Evolutionary conservation across 495 filamentous ascomycete genomes (phyloP).

Genomic region (Aspergillus homomorphus): DNA sequence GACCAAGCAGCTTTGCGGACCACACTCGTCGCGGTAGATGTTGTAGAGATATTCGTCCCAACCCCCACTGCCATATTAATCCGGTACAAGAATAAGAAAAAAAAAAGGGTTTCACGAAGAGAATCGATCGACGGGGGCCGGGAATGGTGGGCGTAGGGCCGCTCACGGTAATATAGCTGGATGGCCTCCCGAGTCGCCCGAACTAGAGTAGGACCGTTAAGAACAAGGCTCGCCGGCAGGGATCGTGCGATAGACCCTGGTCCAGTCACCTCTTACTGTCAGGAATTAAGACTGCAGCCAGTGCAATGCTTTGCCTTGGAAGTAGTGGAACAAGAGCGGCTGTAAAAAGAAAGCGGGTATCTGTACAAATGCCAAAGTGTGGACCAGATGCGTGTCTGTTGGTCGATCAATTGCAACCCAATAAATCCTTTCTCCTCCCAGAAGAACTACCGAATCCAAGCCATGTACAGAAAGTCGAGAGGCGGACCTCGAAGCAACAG

Average conservation of each 20-base stretch:
- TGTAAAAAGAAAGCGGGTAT: neutral
- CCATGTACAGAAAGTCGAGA: constrained; percentile 13
- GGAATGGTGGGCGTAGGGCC: neutral
- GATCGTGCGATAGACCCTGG: neutral
- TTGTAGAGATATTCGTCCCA: constrained; percentile 13
- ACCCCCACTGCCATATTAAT: constrained; percentile 30
- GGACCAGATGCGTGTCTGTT: neutral
- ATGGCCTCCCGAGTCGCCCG: neutral
- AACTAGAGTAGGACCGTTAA: neutral
- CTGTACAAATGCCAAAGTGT: neutral
- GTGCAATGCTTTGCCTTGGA: neutral
- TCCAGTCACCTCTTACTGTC: neutral
- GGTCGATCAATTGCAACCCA: constrained; percentile 4
- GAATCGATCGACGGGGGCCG: constrained; percentile 7
- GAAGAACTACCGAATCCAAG: constrained; percentile 13
- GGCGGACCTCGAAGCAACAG: constrained; percentile 9
- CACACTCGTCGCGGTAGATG: constrained; percentile 9
- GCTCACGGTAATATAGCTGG: neutral
- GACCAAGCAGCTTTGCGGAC: constrained; percentile 17
- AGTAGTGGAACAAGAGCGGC: neutral
- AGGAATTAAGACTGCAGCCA: neutral
- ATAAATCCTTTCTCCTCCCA: constrained; percentile 1
- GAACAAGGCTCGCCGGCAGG: neutral
- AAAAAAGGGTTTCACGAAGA: constrained; percentile 1
- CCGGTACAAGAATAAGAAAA: neutral